Base-by-base conservation (phyloP, 148 eudicot genomes). In the Amaranthus palmeri region DNA sequence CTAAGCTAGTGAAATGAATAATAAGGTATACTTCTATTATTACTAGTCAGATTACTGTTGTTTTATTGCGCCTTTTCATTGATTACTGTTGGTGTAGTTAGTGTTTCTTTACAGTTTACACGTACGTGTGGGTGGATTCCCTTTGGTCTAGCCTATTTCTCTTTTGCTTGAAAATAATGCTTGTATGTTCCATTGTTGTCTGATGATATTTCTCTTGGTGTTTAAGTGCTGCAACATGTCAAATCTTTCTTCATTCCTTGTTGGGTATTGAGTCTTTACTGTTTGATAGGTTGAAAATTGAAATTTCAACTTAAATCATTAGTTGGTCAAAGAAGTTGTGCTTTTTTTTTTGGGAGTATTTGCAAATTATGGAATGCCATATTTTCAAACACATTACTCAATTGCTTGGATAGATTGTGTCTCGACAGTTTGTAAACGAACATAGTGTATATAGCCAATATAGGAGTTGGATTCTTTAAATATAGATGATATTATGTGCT, bases 1-100 rank as follows among this genome's bases (percentile, higher is more conserved):
- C 36, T 25, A 61, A 77, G 68, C 45, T 48, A 76, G 55, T 60
- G 75, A 65, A 41, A 11, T 11, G 8, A 46, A 73, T 44, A 44
- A 73, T 63, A 73, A 54, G 76, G 61, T 45, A 6, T 50, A 0
- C 8, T 10, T 36, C 3, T 4, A 8, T 52, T 14, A 41, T 49
- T 15, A 18, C 18, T 50, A 13, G 44, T 42, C 50, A 72, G 60
- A 45, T 72, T 63, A 44, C 47, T 62, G 15, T 40, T 56, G 52
- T 52, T 70, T 70, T 57, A 13, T 62, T 41, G 15, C 4, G 58
- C 11, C 3, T 43, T 61, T 40, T 72, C 41, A 12, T 41, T 61
- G 49, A 43, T 49, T 42, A 70, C 44, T 45, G 45, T 45, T 17
- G 5, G 36, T 69, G 36, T 15, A 8, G 44, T 58, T 14, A 25